Percentiles rank a stretch among this genome's conserved stretches.
Conservation (phyloP, 169 alveolate genomes). For the Plasmodium vivax region DNA sequence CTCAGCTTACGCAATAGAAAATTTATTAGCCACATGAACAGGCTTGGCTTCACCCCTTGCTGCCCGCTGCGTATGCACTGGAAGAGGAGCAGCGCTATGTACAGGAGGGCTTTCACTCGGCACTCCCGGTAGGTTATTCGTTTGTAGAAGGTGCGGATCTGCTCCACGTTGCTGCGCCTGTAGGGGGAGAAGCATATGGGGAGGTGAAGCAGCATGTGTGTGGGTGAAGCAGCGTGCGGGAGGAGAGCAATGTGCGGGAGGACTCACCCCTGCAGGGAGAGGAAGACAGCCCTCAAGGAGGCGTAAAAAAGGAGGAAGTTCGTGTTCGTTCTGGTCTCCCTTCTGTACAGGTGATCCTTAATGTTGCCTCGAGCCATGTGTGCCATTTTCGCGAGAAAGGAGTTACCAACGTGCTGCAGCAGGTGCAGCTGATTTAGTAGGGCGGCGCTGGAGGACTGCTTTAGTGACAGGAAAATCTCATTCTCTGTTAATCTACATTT, state of each 20-base stretch:
- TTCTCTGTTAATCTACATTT: neutral
- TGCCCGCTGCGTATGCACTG: neutral
- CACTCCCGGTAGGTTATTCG: slow-evolving; percentile 21
- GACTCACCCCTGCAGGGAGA: slow-evolving; percentile 10
- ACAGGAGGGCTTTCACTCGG: slow-evolving; percentile 2
- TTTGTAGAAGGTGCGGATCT: neutral
- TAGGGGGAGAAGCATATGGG: neutral
- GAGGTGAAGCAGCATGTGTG: neutral
- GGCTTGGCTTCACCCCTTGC: neutral
- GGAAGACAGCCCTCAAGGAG: neutral
- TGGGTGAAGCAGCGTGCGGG: neutral
- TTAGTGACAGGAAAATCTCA: neutral
- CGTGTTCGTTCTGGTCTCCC: neutral
- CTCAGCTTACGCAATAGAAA: slow-evolving; percentile 5
- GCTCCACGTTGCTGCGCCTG: neutral
- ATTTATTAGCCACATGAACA: neutral
- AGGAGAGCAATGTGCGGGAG: neutral
- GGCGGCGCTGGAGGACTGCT: neutral
- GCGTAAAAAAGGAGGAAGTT: slow-evolving; percentile 7
- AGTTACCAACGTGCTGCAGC: neutral
- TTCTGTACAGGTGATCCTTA: neutral
- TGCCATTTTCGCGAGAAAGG: slow-evolving; percentile 1
- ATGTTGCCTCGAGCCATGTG: neutral
- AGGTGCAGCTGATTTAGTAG: neutral
- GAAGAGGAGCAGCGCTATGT: slow-evolving; percentile 7